phyloP scores from a whole-genome alignment of 2,329 filamentous ascomycete genomes.

The Verticillium nonalfalfae region DNA sequence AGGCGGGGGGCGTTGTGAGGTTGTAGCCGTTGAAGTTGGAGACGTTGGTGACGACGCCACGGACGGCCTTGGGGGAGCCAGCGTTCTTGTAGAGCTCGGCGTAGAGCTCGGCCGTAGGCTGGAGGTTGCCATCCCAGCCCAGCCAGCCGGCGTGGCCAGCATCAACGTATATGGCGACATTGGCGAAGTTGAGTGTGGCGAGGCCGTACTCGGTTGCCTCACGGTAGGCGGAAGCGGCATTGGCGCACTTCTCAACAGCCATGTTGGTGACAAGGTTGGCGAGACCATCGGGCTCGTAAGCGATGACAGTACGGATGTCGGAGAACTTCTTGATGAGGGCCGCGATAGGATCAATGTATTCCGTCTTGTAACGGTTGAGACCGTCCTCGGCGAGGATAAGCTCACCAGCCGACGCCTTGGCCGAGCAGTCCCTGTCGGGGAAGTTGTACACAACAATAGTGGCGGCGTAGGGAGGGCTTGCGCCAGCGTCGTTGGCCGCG shows the following conservation, averaged over 20 bases:
- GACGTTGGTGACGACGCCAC: conserved; percentile 27
- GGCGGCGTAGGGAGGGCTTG: conserved; percentile 16
- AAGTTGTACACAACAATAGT: conserved; percentile 29
- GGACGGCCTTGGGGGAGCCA: conserved; percentile 24
- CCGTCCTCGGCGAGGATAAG: conserved; percentile 20
- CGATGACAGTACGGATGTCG: conserved; percentile 7
- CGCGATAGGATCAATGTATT: conserved; percentile 23
- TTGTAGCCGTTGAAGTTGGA: conserved; percentile 24
- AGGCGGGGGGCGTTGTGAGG: conserved; percentile 13
- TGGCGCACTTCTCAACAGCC: conserved; percentile 20
- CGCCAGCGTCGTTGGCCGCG: conserved; percentile 10
- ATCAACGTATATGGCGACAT: conserved; percentile 29
- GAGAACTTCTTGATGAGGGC: conserved; percentile 9
- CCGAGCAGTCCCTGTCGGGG: conserved; percentile 29
- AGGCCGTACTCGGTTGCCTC: conserved; percentile 24
- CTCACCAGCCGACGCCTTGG: conserved; percentile 27
- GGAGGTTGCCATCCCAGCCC: conserved; percentile 23
- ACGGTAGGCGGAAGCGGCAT: conserved; percentile 20
- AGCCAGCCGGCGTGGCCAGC: conserved; percentile 31
- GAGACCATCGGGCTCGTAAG: conserved; percentile 26
- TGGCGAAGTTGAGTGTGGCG: conserved; percentile 24
- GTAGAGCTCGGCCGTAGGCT: conserved; percentile 19
- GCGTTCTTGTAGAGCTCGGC: conserved; percentile 22
- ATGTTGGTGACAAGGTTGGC: conserved; percentile 29
- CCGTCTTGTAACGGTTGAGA: conserved; percentile 20